Conservation (phyloP, 2,329 filamentous ascomycete genomes). For the Beauveria scarabaeidicola region DNA sequence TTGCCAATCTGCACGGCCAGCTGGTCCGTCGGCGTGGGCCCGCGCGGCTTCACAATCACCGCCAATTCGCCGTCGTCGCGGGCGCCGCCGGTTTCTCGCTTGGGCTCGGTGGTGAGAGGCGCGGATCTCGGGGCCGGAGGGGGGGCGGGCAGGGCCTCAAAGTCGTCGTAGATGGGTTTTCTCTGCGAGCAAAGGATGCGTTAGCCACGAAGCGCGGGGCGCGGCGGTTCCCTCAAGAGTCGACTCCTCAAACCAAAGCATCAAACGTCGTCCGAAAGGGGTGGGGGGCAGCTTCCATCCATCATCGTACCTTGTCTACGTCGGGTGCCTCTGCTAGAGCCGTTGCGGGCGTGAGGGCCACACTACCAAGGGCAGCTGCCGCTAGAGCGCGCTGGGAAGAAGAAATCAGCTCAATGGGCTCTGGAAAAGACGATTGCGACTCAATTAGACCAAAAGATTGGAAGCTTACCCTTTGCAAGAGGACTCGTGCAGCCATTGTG, state of each 20-base stretch:
- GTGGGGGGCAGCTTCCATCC: background rate
- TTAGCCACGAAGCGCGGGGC: conserved; percentile 12
- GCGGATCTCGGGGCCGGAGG: background rate
- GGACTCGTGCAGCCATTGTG: conserved; percentile 12
- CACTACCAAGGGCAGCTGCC: conserved; percentile 39
- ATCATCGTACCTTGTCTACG: conserved; percentile 9
- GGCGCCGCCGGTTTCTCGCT: background rate
- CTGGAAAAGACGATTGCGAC: background rate
- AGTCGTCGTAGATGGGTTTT: conserved; percentile 77
- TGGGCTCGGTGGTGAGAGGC: background rate
- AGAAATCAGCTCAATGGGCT: conserved; percentile 21
- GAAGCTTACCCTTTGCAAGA: conserved; percentile 9
- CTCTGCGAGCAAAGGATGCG: conserved; percentile 19
- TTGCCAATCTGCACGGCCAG: conserved; percentile 74
- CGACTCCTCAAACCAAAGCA: background rate
- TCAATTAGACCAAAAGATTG: background rate
- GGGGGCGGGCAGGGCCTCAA: conserved; percentile 28
- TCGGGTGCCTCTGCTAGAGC: conserved; percentile 43
- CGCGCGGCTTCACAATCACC: conserved; percentile 21
- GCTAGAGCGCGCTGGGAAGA: conserved; percentile 40
- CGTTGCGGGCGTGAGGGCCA: conserved; percentile 38
- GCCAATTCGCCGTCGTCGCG: conserved; percentile 14
- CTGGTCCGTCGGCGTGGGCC: conserved; percentile 79
- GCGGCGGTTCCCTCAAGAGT: background rate
- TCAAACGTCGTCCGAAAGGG: background rate